A percentile compares a stretch with the other conserved stretches of the same genome.
Evolutionary conservation across 148 eudicot species (phyloP).

Genomic region (Pharnaceum exiguum): DNA sequence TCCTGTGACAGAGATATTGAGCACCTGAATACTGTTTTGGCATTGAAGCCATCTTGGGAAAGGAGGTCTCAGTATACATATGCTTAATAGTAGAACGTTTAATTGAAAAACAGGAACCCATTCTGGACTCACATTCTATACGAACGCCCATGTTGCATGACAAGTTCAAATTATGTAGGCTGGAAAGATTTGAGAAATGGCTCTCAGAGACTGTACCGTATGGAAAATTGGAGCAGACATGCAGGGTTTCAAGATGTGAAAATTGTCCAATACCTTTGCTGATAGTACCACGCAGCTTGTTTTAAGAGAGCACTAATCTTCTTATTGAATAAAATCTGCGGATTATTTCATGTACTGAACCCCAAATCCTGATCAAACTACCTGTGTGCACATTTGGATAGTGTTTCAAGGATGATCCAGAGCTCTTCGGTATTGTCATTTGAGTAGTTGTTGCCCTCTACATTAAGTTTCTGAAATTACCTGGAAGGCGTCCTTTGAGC

Average conservation of each 20-base stretch:
- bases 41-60: conserved; percentile 20
- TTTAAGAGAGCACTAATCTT: background rate
- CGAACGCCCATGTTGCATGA: conserved; percentile 13
- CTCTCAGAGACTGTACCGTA: conserved; percentile 14
- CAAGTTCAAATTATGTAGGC: conserved; percentile 9
- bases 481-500: background rate
- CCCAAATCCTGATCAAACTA: conserved; percentile 3
- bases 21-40: background rate
- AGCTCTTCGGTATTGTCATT: background rate
- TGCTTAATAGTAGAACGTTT: background rate
- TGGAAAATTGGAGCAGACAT: conserved; percentile 16
- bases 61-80: conserved; percentile 16
- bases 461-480: conserved; percentile 1
- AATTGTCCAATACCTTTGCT: conserved; percentile 11
- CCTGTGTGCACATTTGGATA: conserved; percentile 13
- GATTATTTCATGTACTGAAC: conserved; percentile 23
- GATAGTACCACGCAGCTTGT: conserved; percentile 20
- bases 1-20: conserved; percentile 4
- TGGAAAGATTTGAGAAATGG: conserved; percentile 21
- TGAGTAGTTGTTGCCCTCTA: background rate
- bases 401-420: background rate
- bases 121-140: conserved; percentile 9
- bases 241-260: conserved; percentile 15
- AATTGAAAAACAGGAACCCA: conserved; percentile 21
- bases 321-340: conserved; percentile 10